These are phyloP conservation scores for Flaveria trinervia DNA, from an alignment of 129 eudicot genomes.

Conservation along the genomic window DNA sequence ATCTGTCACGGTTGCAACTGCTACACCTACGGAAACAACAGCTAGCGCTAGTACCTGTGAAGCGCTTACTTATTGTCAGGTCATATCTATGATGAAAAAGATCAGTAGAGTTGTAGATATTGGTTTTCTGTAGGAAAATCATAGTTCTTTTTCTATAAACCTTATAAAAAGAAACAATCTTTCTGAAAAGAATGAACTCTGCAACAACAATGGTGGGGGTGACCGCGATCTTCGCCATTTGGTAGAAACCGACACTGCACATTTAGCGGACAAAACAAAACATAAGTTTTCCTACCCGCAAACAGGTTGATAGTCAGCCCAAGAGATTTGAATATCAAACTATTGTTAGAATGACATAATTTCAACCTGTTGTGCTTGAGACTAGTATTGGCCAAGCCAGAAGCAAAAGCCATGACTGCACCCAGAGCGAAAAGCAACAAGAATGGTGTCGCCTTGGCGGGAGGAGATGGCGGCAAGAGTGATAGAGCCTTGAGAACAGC, in stretches of 20 bases:
- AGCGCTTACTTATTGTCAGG: not conserved
- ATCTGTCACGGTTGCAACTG: constrained; percentile 83
- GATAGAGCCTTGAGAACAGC: constrained; percentile 63
- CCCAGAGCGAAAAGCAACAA: constrained; percentile 64
- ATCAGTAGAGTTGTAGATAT: not conserved
- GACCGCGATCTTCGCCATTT: constrained; percentile 90
- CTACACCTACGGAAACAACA: constrained; percentile 75
- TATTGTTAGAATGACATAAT: not conserved
- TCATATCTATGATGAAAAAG: not conserved
- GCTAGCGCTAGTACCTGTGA: constrained; percentile 64
- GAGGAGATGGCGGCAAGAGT: constrained; percentile 80
- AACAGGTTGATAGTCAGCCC: too few species aligned
- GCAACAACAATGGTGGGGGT: constrained; percentile 89
- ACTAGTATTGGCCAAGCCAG: constrained; percentile 87
- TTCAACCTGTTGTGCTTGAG: constrained; percentile 73
- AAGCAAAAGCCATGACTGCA: constrained; percentile 81
- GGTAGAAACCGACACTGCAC: constrained; percentile 87
- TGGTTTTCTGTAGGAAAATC: not conserved
- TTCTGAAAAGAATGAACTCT: constrained; percentile 66
- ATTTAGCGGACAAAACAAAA: constrained; percentile 13
- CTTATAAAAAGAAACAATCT: constrained; percentile 59
- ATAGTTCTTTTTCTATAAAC: constrained; percentile 27
- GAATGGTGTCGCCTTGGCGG: constrained; percentile 61
- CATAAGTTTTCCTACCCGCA: not conserved
- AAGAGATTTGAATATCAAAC: not conserved